Conservation (phyloP, 202 grass and related monocot species). For the Dendrocalamus latiflorus region DNA sequence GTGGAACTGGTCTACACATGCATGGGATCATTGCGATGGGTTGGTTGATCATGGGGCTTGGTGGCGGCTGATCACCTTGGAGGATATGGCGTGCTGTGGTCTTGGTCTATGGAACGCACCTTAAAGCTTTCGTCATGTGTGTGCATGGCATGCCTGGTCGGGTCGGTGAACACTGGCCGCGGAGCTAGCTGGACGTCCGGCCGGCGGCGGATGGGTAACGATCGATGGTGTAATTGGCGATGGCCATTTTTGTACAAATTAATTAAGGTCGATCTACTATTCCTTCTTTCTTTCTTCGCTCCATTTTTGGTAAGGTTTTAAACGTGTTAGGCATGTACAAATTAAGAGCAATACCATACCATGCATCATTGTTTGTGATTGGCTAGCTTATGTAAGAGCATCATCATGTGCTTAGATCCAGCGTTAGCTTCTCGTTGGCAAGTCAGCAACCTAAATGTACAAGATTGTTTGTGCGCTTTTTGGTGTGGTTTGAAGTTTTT, state of each 20-base stretch:
- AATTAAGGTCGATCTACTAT: background rate
- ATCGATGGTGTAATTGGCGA: background rate
- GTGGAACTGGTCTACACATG: background rate
- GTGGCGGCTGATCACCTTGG: background rate
- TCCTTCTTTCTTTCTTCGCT: background rate
- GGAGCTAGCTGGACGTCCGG: background rate
- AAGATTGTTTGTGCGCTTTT: too few relatives aligned
- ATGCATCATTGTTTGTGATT: too few relatives aligned
- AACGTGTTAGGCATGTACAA: background rate
- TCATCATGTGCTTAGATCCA: background rate
- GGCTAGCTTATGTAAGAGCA: too few relatives aligned
- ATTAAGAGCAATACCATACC: background rate
- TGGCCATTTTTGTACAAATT: conserved; percentile 29
- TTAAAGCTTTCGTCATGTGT: too few relatives aligned
- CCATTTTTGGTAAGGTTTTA: background rate
- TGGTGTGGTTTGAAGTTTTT: too few relatives aligned
- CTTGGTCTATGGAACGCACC: background rate
- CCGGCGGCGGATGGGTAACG: background rate
- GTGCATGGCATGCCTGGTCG: background rate
- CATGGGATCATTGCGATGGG: background rate
- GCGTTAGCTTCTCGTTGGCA: too few relatives aligned
- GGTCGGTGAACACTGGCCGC: too few relatives aligned
- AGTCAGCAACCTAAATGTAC: too few relatives aligned
- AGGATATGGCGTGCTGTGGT: background rate
- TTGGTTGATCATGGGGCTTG: background rate